phyloP scores from a whole-genome alignment of 345 rosid species.

The Brassica carinata region DNA sequence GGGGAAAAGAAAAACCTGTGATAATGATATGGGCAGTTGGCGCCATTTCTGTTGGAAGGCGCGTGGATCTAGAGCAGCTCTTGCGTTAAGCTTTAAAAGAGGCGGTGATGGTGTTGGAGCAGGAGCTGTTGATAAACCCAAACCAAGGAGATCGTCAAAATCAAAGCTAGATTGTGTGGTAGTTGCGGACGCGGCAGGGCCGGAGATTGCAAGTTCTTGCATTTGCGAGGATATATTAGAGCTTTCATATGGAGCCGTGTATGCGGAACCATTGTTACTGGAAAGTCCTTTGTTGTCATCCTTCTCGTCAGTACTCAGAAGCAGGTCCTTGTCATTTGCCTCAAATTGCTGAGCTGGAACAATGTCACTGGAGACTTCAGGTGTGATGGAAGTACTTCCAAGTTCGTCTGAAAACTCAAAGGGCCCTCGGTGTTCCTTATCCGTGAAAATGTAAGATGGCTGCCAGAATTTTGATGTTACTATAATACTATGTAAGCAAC shows the following conservation, averaged over 20 bases:
- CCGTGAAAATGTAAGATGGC: slow-evolving; percentile 99
- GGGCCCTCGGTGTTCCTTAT: slow-evolving; percentile 90
- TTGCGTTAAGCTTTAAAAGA: slow-evolving; percentile 74
- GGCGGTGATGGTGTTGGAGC: slow-evolving; percentile 57
- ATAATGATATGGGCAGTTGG: slow-evolving; percentile 66
- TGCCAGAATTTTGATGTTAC: slow-evolving; percentile 45
- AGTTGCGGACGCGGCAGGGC: slow-evolving; percentile 37
- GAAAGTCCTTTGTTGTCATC: slow-evolving; percentile 64
- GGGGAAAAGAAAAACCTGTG: slow-evolving; percentile 57
- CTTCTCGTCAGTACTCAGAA: slow-evolving; percentile 73
- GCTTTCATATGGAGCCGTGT: slow-evolving; percentile 63
- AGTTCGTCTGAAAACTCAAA: slow-evolving; percentile 88
- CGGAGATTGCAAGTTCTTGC: slow-evolving; percentile 57
- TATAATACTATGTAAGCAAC: slow-evolving; percentile 1
- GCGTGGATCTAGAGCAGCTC: slow-evolving; percentile 79
- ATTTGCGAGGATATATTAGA: slow-evolving; percentile 50
- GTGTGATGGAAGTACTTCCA: slow-evolving; percentile 64
- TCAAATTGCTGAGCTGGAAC: slow-evolving; percentile 70
- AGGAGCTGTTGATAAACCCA: slow-evolving; percentile 59
- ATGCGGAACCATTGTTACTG: slow-evolving; percentile 59
- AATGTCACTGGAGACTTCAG: slow-evolving; percentile 58
- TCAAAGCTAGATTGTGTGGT: slow-evolving; percentile 61
- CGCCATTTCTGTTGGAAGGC: slow-evolving; percentile 95
- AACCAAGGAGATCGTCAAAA: slow-evolving; percentile 85
- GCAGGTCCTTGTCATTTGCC: slow-evolving; percentile 90